Conservation (phyloP, 306 rosid species). For the Vigna reflexopilosa region DNA sequence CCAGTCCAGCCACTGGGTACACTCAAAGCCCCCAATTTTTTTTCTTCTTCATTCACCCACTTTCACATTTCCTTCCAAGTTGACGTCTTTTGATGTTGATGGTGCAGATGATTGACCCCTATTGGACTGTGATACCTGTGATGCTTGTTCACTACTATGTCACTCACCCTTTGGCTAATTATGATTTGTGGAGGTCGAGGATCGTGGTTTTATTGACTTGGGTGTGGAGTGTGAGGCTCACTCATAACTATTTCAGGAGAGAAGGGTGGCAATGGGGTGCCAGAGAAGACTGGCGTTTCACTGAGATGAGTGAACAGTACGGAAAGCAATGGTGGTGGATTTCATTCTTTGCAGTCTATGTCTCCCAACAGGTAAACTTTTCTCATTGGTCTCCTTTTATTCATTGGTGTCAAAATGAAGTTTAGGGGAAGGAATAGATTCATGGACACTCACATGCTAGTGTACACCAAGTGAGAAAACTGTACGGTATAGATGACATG, state of each 20-base stretch:
- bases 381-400: not conserved
- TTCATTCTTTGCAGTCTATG: constrained; percentile 83
- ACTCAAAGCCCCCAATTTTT: not conserved
- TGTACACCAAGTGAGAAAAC: not conserved
- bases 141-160: constrained; percentile 80
- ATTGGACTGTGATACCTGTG: constrained; percentile 91
- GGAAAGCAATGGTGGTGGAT: constrained; percentile 92
- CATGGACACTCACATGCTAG: not conserved
- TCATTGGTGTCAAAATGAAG: not conserved
- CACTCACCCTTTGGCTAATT: constrained; percentile 74
- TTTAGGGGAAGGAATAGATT: not conserved
- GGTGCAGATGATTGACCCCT: constrained; percentile 87
- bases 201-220: constrained; percentile 68
- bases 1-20: constrained; percentile 86
- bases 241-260: constrained; percentile 86
- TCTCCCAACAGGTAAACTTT: constrained; percentile 78
- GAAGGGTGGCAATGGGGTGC: constrained; percentile 95
- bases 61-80: constrained; percentile 15
- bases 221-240: constrained; percentile 82
- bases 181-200: constrained; percentile 73
- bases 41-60: not conserved
- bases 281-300: constrained; percentile 94
- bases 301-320: constrained; percentile 74
- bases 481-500: not conserved
- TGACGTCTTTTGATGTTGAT: constrained; percentile 40